phyloP scores from a whole-genome alignment of 2,329 filamentous ascomycete genomes.

The Metarhizium humberi region DNA sequence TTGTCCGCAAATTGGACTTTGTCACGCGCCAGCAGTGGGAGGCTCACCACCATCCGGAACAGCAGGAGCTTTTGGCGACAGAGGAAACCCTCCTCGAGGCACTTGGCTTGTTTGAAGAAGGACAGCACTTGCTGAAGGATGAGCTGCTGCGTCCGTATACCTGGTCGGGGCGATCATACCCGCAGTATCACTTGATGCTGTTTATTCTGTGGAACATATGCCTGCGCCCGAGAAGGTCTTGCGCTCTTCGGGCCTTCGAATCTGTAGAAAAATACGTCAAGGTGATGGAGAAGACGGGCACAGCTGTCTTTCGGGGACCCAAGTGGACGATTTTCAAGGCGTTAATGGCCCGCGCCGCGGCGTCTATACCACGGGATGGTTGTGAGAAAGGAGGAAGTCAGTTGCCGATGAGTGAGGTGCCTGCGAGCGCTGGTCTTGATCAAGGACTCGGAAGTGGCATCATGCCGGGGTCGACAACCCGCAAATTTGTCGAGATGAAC shows the following conservation, averaged over 20 bases:
- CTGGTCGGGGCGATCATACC: constrained; percentile 29
- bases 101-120: constrained; percentile 22
- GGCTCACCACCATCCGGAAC: constrained; percentile 11
- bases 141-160: constrained; percentile 27
- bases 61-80: constrained; percentile 13
- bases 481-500: background rate
- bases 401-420: background rate
- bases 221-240: constrained; percentile 22
- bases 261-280: constrained; percentile 10
- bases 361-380: constrained; percentile 11
- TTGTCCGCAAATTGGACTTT: constrained; percentile 26
- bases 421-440: background rate
- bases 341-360: constrained; percentile 19
- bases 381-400: background rate
- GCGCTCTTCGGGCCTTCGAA: constrained; percentile 21
- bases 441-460: background rate
- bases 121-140: constrained; percentile 19
- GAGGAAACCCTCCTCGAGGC: constrained; percentile 25
- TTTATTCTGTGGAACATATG: constrained; percentile 35
- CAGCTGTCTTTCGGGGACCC: constrained; percentile 7
- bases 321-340: constrained; percentile 23
- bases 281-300: background rate
- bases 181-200: constrained; percentile 33
- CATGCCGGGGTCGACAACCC: background rate
- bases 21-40: constrained; percentile 20